phyloP scores from a whole-genome alignment of 2,329 filamentous ascomycete genomes.

The Lachnellula suecica region DNA sequence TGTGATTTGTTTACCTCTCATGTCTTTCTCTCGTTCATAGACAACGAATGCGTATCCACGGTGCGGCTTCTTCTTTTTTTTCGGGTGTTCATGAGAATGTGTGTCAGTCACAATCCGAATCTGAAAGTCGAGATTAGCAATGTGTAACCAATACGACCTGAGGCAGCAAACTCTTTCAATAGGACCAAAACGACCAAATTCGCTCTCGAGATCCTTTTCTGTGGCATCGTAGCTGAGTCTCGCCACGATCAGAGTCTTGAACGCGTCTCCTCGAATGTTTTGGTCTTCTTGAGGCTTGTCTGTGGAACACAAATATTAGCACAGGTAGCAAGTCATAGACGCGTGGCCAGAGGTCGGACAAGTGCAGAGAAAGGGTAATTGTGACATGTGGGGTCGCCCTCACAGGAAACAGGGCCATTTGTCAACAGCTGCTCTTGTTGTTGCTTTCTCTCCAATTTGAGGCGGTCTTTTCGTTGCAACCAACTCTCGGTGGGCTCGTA shows the following conservation, averaged over 20 bases:
- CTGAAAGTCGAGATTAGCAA: constrained; percentile 42
- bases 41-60: constrained; percentile 95
- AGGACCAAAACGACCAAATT: constrained; percentile 90
- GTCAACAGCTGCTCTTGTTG: constrained; percentile 53
- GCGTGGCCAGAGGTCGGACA: constrained; percentile 20
- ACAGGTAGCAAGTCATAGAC: constrained; percentile 10
- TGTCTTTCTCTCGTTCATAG: constrained; percentile 95
- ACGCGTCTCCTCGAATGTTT: constrained; percentile 89
- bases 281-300: constrained; percentile 82
- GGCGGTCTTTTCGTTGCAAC: constrained; percentile 82
- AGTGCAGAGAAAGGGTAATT: constrained; percentile 26
- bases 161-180: constrained; percentile 77
- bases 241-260: constrained; percentile 91
- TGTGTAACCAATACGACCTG: not conserved
- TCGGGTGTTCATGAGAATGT: constrained; percentile 64
- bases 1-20: constrained; percentile 83
- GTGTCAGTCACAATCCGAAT: constrained; percentile 86
- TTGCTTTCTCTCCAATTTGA: constrained; percentile 77
- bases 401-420: constrained; percentile 31
- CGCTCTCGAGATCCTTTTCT: constrained; percentile 85
- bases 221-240: constrained; percentile 87
- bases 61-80: constrained; percentile 79
- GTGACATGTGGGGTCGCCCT: constrained; percentile 28
- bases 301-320: constrained; percentile 36
- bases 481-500: constrained; percentile 89